Base-by-base conservation (phyloP, 306 rosid genomes). In the Castanea crenata region DNA sequence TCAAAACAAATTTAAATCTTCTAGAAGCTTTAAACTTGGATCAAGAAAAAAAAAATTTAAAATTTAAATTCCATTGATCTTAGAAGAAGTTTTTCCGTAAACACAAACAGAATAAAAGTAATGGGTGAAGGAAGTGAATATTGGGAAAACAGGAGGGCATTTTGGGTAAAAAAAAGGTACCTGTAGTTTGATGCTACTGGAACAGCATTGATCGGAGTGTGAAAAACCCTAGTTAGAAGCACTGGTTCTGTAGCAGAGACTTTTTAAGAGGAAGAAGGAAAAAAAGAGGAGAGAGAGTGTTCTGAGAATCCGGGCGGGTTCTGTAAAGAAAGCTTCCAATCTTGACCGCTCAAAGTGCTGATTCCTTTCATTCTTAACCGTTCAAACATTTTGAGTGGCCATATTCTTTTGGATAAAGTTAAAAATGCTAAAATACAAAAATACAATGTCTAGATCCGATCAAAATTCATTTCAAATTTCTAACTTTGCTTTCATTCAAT, bases 171-270 rank as follows among this genome's bases (percentile, higher is more conserved):
- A 67, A 34, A 18, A 13, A 35, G 27, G 29, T 31, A 68, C 72
- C 51, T 68, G 51, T 18, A 35, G 27, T 7, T 49, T 68, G 52
- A 35, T 3, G 52, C 25, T 67, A 46, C 72, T 67, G 72, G 38
- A 19, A 46, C 52, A 34, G 72, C 72, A 68, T 68, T 68, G 72
- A 68, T 35, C 72, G 51, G 3, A 7, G 52, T 18, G 29, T 68
- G 52, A 1, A 67, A 59, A 64, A 9, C 72, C 72, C 72, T 68
- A 68, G 29, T 1, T 1, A 46, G 4, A 19, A 16, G 23, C 52
- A 9, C 52, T 10, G 25, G 51, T 7, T 41, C 3, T 41, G 46
- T 41, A 38, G 11, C 10, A 11, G 46, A 38, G 46, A 38, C 46
- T 38, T 38, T 38, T 38, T 8, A 1, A 4, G 72, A 49, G 51